Conservation (phyloP, 129 eudicot species). For the carrot (Daucus carota) region DH1_v3.0 NC_030386.2:33418501-33419000, state of each 20-base stretch:
- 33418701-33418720: no score
- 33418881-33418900: neutral
- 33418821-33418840: neutral
- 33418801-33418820: neutral
- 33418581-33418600: neutral
- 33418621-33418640: neutral
- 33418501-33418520: neutral
- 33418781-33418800: neutral
- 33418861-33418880: neutral
- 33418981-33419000: neutral
- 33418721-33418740: neutral
- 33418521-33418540: neutral
- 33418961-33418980: neutral
- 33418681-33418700: neutral
- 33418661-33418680: neutral
- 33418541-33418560: conserved; percentile 1
- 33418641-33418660: neutral
- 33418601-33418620: neutral
- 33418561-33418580: neutral
- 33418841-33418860: no score
- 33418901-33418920: neutral
- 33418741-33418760: neutral
- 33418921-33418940: neutral
- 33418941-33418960: neutral
- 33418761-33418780: neutral